Evolutionary conservation across 2,329 filamentous ascomycete genomes (phyloP).

Genomic region (Hymenoscyphus infarciens): DNA sequence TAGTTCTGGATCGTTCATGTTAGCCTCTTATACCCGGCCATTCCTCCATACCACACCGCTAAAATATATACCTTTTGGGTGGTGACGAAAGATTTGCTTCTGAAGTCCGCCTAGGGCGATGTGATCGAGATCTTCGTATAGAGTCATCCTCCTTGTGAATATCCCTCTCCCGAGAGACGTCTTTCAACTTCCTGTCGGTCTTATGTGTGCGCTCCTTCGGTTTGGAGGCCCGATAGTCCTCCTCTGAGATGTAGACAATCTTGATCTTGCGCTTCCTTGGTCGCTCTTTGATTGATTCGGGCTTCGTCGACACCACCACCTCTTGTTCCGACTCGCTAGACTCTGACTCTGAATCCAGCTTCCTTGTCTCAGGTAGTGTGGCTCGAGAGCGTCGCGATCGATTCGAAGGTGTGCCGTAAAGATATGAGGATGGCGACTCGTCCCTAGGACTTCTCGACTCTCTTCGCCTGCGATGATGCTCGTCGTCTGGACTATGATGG

Average conservation of each 20-base stretch:
- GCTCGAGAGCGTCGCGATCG: constrained; percentile 17
- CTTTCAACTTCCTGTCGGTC: constrained; percentile 15
- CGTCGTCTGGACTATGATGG: constrained; percentile 23
- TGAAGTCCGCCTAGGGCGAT: constrained; percentile 24
- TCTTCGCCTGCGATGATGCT: constrained; percentile 23
- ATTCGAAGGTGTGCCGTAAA: constrained; percentile 22
- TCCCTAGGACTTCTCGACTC: constrained; percentile 20
- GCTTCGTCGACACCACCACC: constrained; percentile 1
- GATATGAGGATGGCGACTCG: constrained; percentile 19
- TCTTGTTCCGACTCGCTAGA: constrained; percentile 20
- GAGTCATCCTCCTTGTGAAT: constrained; percentile 13
- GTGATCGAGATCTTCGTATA: constrained; percentile 22
- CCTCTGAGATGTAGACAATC: constrained; percentile 27
- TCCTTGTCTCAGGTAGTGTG: constrained; percentile 23
- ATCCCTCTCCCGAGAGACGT: neutral
- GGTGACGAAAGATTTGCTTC: constrained; percentile 22
- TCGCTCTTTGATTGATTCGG: constrained; percentile 18
- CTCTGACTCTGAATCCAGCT: constrained; percentile 23
- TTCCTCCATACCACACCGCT: neutral
- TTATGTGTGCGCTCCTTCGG: constrained; percentile 19
- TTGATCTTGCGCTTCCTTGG: constrained; percentile 28
- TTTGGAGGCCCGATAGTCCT: constrained; percentile 20
- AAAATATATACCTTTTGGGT: constrained; percentile 25
- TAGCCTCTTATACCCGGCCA: neutral
- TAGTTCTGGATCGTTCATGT: constrained; percentile 17